These are phyloP conservation scores for Podaxis sp. DNA, from an alignment of 768 basidiomycete genomes.

Conservation along the genomic window DNA sequence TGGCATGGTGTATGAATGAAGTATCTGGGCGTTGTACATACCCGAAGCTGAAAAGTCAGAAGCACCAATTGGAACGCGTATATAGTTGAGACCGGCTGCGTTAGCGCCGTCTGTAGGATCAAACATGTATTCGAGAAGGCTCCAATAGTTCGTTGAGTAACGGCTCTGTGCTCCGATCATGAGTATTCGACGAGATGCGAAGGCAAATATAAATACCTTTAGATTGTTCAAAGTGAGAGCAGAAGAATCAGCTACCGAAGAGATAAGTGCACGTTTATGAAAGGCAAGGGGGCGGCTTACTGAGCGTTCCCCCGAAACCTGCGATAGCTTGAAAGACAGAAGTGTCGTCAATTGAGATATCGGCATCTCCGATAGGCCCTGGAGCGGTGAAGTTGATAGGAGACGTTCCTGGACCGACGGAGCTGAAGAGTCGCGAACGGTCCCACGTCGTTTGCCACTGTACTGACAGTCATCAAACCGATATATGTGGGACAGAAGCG, in stretches of 20 bases:
- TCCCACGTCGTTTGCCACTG: conserved; percentile 66
- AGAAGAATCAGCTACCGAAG: conserved; percentile 62
- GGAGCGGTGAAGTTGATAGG: conserved; percentile 62
- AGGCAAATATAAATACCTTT: conserved; percentile 44
- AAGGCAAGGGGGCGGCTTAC: conserved; percentile 31
- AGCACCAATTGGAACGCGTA: conserved; percentile 71
- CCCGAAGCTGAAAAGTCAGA: conserved; percentile 67
- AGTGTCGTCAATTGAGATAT: conserved; percentile 60
- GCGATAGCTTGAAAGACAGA: conserved; percentile 57
- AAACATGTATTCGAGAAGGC: conserved; percentile 58
- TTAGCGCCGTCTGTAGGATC: conserved; percentile 57
- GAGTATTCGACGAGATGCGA: neutral
- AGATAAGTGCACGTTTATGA: neutral
- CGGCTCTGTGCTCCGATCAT: conserved; percentile 30
- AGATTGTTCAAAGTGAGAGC: conserved; percentile 58
- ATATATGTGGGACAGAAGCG: neutral
- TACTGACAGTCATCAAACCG: neutral
- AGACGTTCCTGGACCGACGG: conserved; percentile 27
- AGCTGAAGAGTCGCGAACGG: conserved; percentile 49
- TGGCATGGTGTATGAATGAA: neutral
- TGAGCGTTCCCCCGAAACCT: conserved; percentile 67
- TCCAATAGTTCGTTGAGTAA: conserved; percentile 57
- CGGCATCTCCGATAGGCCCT: conserved; percentile 53
- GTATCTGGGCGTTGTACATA: conserved; percentile 23
- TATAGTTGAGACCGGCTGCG: conserved; percentile 65